phyloP scores from a whole-genome alignment of 2,329 filamentous ascomycete genomes.

The Aplosporella prunicola region DNA sequence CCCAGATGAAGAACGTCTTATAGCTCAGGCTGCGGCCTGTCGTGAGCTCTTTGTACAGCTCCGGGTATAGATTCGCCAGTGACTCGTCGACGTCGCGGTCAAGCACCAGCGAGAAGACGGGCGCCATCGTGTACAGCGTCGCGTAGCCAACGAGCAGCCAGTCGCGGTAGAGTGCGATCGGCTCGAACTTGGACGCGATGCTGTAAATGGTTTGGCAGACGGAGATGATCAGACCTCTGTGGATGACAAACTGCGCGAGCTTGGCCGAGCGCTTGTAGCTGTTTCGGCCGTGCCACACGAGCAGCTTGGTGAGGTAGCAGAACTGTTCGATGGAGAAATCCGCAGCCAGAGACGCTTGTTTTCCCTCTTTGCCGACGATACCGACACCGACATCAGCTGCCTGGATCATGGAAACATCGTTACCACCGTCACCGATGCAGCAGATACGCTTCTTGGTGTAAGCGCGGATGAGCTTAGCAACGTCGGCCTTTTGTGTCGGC shows the following conservation, averaged over 20 bases:
- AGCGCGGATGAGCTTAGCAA: conserved; percentile 80
- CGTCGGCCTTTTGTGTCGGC: conserved; percentile 91
- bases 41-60: conserved; percentile 96
- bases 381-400: conserved; percentile 95
- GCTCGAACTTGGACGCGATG: conserved; percentile 85
- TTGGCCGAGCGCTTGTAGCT: conserved; percentile 95
- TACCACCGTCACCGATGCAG: conserved; percentile 95
- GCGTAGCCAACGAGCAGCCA: conserved; percentile 97
- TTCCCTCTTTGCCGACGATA: conserved; percentile 95
- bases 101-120: conserved; percentile 86
- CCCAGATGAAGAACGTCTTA: conserved; percentile 94
- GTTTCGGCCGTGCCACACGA: conserved; percentile 98
- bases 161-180: conserved; percentile 88
- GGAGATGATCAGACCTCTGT: conserved; percentile 86
- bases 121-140: conserved; percentile 87
- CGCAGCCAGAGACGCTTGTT: conserved; percentile 86
- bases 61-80: conserved; percentile 88
- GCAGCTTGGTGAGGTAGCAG: conserved; percentile 83
- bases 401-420: conserved; percentile 99
- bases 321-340: conserved; percentile 97
- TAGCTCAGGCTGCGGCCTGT: conserved; percentile 79
- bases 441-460: conserved; percentile 92
- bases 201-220: conserved; percentile 98
- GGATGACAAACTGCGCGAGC: conserved; percentile 95
- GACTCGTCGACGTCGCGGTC: conserved; percentile 93